These are phyloP conservation scores for Jacaranda copaia DNA, from an alignment of 257 asterid genomes.

Conservation along the genomic window DNA sequence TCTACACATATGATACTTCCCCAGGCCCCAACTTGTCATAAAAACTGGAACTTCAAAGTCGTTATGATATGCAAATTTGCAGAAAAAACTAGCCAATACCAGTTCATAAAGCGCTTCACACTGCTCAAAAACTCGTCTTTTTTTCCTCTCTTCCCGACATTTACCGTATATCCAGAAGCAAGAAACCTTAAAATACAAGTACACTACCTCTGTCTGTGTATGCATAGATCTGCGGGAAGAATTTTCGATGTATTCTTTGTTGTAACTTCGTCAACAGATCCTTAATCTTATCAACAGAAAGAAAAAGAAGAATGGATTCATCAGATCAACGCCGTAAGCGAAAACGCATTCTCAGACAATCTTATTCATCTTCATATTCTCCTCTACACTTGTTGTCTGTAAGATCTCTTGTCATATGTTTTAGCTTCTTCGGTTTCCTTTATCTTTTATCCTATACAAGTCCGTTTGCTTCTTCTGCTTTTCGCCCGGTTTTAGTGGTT, in stretches of 20 bases:
- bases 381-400: conserved; percentile 47
- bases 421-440: conserved; percentile 55
- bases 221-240: conserved; percentile 41
- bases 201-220: conserved; percentile 51
- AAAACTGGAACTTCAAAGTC: neutral
- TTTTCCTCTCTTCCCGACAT: conserved; percentile 39
- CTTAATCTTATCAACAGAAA: neutral
- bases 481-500: conserved; percentile 66
- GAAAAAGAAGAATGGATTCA: conserved; percentile 57
- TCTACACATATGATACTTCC: neutral
- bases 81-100: neutral
- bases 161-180: conserved; percentile 44
- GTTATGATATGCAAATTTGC: neutral
- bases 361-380: conserved; percentile 40
- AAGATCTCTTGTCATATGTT: conserved; percentile 61
- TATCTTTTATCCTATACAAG: conserved; percentile 51
- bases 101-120: conserved; percentile 40
- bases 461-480: conserved; percentile 55
- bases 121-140: neutral
- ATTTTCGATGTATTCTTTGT: conserved; percentile 26
- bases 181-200: conserved; percentile 23
- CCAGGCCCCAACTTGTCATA: neutral
- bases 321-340: conserved; percentile 85
- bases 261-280: neutral
- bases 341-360: conserved; percentile 57